Evolutionary conservation across 139 green algal genomes (phyloP).

Genomic region (Micractinium sp.): DNA sequence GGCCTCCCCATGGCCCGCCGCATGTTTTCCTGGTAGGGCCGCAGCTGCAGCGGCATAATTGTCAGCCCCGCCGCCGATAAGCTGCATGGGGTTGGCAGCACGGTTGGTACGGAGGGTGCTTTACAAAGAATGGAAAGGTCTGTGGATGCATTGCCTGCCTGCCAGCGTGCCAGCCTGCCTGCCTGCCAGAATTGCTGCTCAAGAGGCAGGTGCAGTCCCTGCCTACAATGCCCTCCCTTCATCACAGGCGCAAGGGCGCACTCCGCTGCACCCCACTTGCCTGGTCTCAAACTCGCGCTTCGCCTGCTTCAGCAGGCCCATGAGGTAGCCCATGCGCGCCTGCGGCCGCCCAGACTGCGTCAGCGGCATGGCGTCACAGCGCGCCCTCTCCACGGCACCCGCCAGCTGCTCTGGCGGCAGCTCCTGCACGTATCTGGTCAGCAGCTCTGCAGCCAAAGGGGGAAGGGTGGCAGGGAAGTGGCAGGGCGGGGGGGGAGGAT

Average conservation of each 20-base stretch:
- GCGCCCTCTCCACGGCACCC: background rate
- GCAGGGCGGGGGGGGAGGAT: no score
- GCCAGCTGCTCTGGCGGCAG: background rate
- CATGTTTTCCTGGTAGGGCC: background rate
- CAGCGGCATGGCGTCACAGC: background rate
- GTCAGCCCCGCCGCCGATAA: background rate
- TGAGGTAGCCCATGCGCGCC: background rate
- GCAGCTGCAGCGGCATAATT: background rate
- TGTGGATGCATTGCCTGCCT: background rate
- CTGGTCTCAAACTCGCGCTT: background rate
- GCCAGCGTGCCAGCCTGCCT: background rate
- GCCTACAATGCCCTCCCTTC: background rate
- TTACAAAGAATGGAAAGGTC: background rate
- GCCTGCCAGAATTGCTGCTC: background rate
- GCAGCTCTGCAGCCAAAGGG: background rate
- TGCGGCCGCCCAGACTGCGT: background rate
- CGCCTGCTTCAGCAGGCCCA: background rate
- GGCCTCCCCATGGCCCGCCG: background rate
- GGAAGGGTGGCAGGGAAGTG: background rate
- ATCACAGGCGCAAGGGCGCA: background rate
- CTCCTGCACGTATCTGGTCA: background rate
- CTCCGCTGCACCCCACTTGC: background rate
- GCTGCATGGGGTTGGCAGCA: background rate
- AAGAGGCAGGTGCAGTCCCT: background rate
- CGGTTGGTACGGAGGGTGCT: background rate